Evolutionary conservation across 2,329 filamentous ascomycete genomes (phyloP), one percentile per base, ranked within the genome.

Genomic region (Sporothrix brasiliensis): DNA sequence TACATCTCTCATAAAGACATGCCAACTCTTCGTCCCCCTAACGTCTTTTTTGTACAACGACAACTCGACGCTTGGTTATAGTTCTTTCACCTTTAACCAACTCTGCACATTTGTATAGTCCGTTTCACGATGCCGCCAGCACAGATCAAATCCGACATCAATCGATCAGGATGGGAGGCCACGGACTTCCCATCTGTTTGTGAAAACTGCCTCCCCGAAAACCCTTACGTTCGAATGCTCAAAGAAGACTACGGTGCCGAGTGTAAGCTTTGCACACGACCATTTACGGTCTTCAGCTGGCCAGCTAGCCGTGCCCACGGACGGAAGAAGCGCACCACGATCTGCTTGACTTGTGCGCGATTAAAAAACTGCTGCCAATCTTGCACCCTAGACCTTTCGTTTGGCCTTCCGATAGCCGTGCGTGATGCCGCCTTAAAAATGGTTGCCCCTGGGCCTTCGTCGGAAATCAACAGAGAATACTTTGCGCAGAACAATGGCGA

Each of bases 301-400:
- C 94, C 94, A 76, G 90, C 92, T 73, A 94, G 97, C 79, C 92
- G 95, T 71, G 95, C 94, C 2, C 86, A 88, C 73, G 89, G 93
- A 34, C 92, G 94, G 73, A 94, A 94, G 80, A 97, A 96, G 82
- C 90, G 92, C 75, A 98, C 94, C 69, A 97, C 92, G 76, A 96
- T 98, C 77, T 99, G 95, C 80, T 85, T 99, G 30, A 99, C 95
- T 53, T 99, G 95, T 83, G 94, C 95, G 27, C 91, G 95, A 58
- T 86, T 98, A 75, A 99, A 99, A 82, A 99, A 99, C 83, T 98
- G 95, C 83, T 99, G 95, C 78, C 95, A 99, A 83, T 94, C 91
- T 82, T 99, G 95, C 84, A 98, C 98, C 93, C 90, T 99, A 68
- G 95, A 99, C 85, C 83, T 99, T 72, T 94, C 92, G 14, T 99